A percentile compares a stretch with the other conserved stretches of the same genome.
Evolutionary conservation across 257 asterid genomes (phyloP).

Genomic region (Petunia axillaris): DNA sequence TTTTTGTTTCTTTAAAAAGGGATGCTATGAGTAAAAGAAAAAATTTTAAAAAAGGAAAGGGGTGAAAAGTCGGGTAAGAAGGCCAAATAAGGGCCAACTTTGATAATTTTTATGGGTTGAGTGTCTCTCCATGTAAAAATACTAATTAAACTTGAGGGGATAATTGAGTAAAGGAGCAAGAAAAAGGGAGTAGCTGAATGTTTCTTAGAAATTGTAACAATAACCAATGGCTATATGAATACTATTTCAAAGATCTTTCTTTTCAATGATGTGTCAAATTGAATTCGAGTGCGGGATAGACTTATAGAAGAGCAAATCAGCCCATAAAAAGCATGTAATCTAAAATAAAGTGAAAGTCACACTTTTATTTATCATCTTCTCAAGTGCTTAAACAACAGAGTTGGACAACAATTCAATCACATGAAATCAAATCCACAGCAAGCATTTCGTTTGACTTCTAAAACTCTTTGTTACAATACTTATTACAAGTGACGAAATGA

Average conservation of each 20-base stretch:
- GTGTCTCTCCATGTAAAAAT: too few species aligned
- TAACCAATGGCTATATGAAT: background rate
- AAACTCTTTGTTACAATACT: background rate
- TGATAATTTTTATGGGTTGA: too few species aligned
- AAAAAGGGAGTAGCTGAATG: too few species aligned
- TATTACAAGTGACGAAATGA: background rate
- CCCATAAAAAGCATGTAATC: background rate
- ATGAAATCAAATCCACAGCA: slow-evolving; percentile 5
- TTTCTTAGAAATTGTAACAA: background rate
- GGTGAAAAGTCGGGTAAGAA: too few species aligned
- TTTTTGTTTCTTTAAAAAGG: too few species aligned
- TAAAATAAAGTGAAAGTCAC: background rate
- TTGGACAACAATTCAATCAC: background rate
- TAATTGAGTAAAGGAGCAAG: too few species aligned
- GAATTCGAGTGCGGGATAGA: background rate
- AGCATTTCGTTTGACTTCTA: background rate
- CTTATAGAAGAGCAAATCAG: background rate
- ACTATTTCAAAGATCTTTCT: background rate
- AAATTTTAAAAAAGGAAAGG: too few species aligned
- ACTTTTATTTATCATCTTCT: background rate
- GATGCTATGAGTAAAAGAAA: too few species aligned
- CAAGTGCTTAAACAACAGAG: background rate
- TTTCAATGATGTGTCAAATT: background rate
- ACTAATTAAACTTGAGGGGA: too few species aligned
- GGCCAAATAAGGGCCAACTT: too few species aligned